These are phyloP conservation scores for Dothideomycetes sp. DNA, from an alignment of 2,329 filamentous ascomycete species.

Conservation along the genomic window DNA sequence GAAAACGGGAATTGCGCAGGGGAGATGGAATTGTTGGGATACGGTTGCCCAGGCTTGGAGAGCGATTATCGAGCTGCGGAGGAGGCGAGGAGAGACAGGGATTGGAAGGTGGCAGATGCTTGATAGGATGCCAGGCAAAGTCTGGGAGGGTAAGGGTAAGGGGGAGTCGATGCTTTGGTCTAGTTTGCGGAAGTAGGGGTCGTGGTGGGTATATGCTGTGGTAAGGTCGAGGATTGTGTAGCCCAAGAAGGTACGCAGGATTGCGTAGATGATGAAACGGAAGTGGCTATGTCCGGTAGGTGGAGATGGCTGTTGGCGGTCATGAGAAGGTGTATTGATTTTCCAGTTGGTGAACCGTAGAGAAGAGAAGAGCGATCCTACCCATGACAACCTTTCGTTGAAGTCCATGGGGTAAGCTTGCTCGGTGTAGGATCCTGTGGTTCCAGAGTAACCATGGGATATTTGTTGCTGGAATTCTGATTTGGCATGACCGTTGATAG, in stretches of 20 bases:
- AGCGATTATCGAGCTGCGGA: slow-evolving; percentile 20
- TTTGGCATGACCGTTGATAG: neutral
- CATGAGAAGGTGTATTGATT: slow-evolving; percentile 19
- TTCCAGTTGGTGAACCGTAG: slow-evolving; percentile 23
- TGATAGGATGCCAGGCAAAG: no score
- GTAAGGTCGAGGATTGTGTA: slow-evolving; percentile 22
- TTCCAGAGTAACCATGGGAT: neutral
- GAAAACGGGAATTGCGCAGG: slow-evolving; percentile 18
- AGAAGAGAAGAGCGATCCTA: slow-evolving; percentile 19
- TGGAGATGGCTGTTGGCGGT: slow-evolving; percentile 18
- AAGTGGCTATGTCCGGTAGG: slow-evolving; percentile 12
- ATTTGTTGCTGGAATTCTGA: slow-evolving; percentile 11
- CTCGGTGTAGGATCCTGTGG: slow-evolving; percentile 5
- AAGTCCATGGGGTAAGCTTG: slow-evolving; percentile 19
- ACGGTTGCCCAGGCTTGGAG: slow-evolving; percentile 22
- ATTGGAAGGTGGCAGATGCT: no score
- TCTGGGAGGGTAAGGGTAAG: slow-evolving; percentile 13
- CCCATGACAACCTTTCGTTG: slow-evolving; percentile 20
- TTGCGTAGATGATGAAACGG: slow-evolving; percentile 16
- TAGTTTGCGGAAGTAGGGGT: slow-evolving; percentile 21
- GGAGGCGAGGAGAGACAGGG: slow-evolving; percentile 12
- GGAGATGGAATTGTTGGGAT: slow-evolving; percentile 20
- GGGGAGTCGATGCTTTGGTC: slow-evolving; percentile 15
- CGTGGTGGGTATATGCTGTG: slow-evolving; percentile 18
- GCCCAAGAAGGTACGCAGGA: slow-evolving; percentile 17